A percentile compares a stretch with the other conserved stretches of the same genome.
Evolutionary conservation across 2,329 filamentous ascomycete genomes (phyloP).

Genomic region (Rhynchosporium agropyri): DNA sequence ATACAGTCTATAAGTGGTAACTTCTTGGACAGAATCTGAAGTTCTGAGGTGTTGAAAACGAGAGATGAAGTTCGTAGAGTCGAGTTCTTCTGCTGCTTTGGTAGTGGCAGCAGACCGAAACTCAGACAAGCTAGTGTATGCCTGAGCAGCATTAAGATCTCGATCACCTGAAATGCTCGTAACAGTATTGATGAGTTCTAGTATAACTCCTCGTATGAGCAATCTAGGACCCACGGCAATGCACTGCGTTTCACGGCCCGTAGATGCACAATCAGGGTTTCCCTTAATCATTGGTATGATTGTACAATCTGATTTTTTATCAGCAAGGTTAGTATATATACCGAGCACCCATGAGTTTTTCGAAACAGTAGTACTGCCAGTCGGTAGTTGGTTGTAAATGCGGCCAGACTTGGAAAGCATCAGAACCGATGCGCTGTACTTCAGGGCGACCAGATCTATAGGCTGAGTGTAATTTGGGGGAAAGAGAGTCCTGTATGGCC

Average conservation of each 20-base stretch:
- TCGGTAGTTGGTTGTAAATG: neutral
- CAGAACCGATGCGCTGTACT: neutral
- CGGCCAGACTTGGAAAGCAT: neutral
- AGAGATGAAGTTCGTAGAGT: neutral
- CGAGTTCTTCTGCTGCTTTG: neutral
- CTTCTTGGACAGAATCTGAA: neutral
- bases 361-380: no score
- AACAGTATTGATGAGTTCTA: neutral
- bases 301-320: neutral
- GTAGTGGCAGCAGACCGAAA: neutral
- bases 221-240: neutral
- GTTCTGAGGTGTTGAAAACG: conserved; percentile 1
- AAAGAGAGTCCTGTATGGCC: neutral
- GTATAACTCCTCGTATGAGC: neutral
- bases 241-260: neutral
- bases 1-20: neutral
- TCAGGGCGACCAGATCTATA: neutral
- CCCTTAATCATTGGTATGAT: no score
- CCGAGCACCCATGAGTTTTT: neutral
- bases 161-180: neutral
- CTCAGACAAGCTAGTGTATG: neutral
- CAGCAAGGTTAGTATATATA: neutral
- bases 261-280: neutral
- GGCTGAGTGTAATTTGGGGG: neutral
- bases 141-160: neutral